Conservation (phyloP, 2,329 filamentous ascomycete genomes). For the Endothia cerciana region DNA sequence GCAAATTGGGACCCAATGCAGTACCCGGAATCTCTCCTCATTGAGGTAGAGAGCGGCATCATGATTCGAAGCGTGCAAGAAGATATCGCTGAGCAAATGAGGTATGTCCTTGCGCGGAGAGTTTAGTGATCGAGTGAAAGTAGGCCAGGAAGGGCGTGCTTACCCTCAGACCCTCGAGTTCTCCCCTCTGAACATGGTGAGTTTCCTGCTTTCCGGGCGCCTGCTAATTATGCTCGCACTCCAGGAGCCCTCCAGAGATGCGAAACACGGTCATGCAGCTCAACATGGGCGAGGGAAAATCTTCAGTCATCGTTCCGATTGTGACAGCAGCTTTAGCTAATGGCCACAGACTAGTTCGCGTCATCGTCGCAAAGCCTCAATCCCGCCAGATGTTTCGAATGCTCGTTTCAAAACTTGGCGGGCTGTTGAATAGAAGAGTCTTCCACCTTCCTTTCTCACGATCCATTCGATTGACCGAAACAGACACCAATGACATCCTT, state of each 20-base stretch:
- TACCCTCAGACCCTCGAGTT: neutral
- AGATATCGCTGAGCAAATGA: conserved; percentile 62
- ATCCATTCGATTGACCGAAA: conserved; percentile 40
- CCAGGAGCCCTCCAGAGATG: conserved; percentile 34
- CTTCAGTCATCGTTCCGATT: conserved; percentile 70
- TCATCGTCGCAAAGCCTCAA: conserved; percentile 65
- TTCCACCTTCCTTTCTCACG: conserved; percentile 64
- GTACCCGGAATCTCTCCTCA: conserved; percentile 62
- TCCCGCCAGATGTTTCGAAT: conserved; percentile 64
- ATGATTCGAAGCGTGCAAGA: conserved; percentile 64
- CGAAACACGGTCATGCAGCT: conserved; percentile 64
- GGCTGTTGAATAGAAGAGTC: conserved; percentile 57
- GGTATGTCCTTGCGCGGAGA: conserved; percentile 28
- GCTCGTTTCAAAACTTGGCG: conserved; percentile 57
- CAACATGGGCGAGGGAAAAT: conserved; percentile 75
- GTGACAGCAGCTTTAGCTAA: conserved; percentile 59
- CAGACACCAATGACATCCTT: conserved; percentile 42
- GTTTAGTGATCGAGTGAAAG: too few relatives aligned
- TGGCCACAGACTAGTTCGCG: conserved; percentile 52
- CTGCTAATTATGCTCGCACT: neutral
- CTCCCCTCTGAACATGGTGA: neutral
- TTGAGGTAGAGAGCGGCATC: conserved; percentile 67
- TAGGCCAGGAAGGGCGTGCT: too few relatives aligned
- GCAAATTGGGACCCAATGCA: conserved; percentile 56
- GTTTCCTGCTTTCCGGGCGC: too few relatives aligned